phyloP scores from a whole-genome alignment of 2,329 filamentous ascomycete genomes.

The Sarocladium oryzae region DNA sequence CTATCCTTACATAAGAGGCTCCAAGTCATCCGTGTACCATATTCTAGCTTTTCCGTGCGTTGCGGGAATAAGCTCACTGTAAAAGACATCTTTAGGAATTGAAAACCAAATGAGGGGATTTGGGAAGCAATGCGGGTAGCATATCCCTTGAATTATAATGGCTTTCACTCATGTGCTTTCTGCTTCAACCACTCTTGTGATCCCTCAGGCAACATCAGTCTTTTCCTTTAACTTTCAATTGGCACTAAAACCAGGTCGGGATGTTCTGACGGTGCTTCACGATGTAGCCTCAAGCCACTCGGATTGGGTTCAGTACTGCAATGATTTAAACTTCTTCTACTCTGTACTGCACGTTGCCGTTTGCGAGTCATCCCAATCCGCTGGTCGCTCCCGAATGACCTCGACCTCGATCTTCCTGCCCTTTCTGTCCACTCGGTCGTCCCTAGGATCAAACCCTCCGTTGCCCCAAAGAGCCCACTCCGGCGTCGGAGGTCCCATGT shows the following conservation, averaged over 20 bases:
- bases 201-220: too few relatives aligned
- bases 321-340: neutral
- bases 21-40: constrained; percentile 28
- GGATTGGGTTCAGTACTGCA: too few relatives aligned
- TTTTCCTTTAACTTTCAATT: too few relatives aligned
- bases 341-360: neutral
- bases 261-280: too few relatives aligned
- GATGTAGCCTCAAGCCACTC: too few relatives aligned
- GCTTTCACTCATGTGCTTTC: neutral
- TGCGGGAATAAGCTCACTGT: constrained; percentile 32
- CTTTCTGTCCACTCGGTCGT: constrained; percentile 81
- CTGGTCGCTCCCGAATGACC: constrained; percentile 25
- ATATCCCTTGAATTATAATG: constrained; percentile 16
- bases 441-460: constrained; percentile 87
- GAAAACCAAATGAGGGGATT: constrained; percentile 15
- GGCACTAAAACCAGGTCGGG: too few relatives aligned
- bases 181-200: too few relatives aligned
- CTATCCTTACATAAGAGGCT: neutral
- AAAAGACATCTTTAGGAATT: constrained; percentile 25
- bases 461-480: constrained; percentile 96
- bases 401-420: constrained; percentile 55
- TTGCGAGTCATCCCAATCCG: constrained; percentile 11
- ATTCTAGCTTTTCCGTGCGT: constrained; percentile 30
- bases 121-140: constrained; percentile 25
- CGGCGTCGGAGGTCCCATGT: constrained; percentile 76